Evolutionary conservation across 441 rosid species (phyloP).

Genomic region (Populus trichocarpa): DNA sequence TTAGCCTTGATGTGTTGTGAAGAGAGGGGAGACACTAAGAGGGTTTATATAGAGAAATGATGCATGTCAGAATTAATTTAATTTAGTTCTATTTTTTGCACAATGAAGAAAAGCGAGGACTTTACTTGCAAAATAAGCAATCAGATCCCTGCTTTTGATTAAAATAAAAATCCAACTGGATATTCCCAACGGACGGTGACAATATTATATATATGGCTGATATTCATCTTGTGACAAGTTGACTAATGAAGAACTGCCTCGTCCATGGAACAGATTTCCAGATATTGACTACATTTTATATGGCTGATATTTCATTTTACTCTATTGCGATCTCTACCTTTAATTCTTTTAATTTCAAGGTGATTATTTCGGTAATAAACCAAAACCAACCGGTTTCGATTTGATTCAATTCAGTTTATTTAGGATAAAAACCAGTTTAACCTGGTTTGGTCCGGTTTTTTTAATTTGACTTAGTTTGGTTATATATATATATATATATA

Average conservation of each 20-base stretch:
- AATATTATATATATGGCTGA: background rate
- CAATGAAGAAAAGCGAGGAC: background rate
- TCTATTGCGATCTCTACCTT: background rate
- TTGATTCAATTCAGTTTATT: too few relatives aligned
- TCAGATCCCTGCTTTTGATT: background rate
- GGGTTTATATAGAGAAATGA: background rate
- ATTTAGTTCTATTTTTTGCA: background rate
- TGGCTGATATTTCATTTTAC: background rate
- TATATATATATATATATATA: too few relatives aligned
- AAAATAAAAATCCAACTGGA: background rate
- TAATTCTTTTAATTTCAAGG: too few relatives aligned
- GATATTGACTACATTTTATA: background rate
- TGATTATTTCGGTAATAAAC: too few relatives aligned
- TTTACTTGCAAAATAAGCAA: background rate
- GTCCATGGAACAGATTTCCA: slow-evolving; percentile 13
- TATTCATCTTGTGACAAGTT: slow-evolving; percentile 1
- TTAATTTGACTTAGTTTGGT: too few relatives aligned
- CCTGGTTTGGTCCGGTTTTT: too few relatives aligned
- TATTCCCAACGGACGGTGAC: slow-evolving; percentile 21
- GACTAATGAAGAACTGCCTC: slow-evolving; percentile 20
- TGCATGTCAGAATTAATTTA: background rate
- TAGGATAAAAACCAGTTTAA: too few relatives aligned
- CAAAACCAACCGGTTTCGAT: too few relatives aligned
- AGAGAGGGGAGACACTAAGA: background rate
- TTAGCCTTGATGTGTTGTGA: background rate